Evolutionary conservation across 345 rosid species (phyloP).

Genomic region (Gossypium raimondii): DNA sequence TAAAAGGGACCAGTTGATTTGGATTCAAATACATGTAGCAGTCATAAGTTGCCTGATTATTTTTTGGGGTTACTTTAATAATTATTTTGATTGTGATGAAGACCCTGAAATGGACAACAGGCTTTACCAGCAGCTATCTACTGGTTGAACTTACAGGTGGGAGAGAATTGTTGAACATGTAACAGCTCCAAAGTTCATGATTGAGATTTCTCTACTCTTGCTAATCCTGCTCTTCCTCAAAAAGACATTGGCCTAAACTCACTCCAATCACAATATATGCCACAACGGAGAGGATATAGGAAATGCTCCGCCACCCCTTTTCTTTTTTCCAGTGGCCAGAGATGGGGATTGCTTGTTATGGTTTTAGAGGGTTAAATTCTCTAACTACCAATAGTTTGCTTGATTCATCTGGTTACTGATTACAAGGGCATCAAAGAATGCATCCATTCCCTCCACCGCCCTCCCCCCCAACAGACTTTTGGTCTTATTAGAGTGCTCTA

Average conservation of each 20-base stretch:
- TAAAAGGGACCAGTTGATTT: background rate
- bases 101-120: conserved; percentile 81
- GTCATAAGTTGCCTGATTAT: background rate
- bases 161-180: conserved; percentile 35
- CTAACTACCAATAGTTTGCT: background rate
- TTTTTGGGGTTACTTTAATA: conserved; percentile 12
- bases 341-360: background rate
- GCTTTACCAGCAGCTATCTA: conserved; percentile 90
- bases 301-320: background rate
- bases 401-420: background rate
- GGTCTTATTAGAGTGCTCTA: background rate
- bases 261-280: background rate
- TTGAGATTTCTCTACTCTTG: conserved; percentile 51
- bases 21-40: conserved; percentile 5
- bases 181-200: conserved; percentile 45
- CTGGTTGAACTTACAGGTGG: conserved; percentile 99
- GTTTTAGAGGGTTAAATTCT: conserved; percentile 8
- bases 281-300: background rate
- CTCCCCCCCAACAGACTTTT: background rate
- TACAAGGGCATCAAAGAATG: background rate
- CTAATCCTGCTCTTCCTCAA: conserved; percentile 54
- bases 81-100: conserved; percentile 48
- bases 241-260: conserved; percentile 35
- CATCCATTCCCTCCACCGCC: background rate
- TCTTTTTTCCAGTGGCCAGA: too few species aligned